Conservation (phyloP, 2,329 filamentous ascomycete genomes). For the Trichoderma atrobrunneum region DNA sequence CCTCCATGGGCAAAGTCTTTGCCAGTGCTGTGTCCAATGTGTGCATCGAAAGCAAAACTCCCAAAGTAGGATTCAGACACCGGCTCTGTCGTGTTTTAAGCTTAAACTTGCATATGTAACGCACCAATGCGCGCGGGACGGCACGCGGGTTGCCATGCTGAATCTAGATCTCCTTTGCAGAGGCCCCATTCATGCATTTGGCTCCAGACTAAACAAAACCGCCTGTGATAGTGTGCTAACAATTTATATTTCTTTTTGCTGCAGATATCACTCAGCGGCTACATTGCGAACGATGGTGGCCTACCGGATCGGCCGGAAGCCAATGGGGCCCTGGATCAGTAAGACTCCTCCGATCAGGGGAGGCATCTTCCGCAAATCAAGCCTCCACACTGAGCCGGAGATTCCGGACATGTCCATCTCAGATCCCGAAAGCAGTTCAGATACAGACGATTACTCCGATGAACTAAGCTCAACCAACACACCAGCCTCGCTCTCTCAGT, state of each 20-base stretch:
- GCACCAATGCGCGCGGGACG: not conserved
- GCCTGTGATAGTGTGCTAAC: constrained; percentile 20
- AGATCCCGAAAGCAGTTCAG: constrained; percentile 10
- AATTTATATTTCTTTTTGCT: not conserved
- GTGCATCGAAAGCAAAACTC: not conserved
- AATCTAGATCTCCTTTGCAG: constrained; percentile 5
- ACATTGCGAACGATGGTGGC: constrained; percentile 57
- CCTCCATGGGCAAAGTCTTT: not conserved
- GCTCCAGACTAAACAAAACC: not conserved
- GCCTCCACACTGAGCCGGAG: constrained; percentile 20
- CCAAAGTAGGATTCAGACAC: not conserved
- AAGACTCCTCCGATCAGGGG: constrained; percentile 58
- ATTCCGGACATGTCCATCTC: constrained; percentile 19
- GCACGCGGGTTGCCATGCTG: not conserved
- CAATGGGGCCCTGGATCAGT: constrained; percentile 54
- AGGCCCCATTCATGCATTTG: not conserved
- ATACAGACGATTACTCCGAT: constrained; percentile 12
- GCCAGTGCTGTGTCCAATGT: not conserved
- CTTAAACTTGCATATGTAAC: constrained; percentile 1
- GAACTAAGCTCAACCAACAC: constrained; percentile 6
- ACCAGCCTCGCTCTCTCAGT: not conserved
- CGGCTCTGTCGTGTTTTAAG: constrained; percentile 17
- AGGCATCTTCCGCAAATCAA: constrained; percentile 31
- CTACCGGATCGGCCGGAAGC: constrained; percentile 58
- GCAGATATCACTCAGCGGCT: constrained; percentile 55